Base-by-base conservation (phyloP, 2,329 filamentous ascomycete species). In the Aureobasidium sp. region DNA sequence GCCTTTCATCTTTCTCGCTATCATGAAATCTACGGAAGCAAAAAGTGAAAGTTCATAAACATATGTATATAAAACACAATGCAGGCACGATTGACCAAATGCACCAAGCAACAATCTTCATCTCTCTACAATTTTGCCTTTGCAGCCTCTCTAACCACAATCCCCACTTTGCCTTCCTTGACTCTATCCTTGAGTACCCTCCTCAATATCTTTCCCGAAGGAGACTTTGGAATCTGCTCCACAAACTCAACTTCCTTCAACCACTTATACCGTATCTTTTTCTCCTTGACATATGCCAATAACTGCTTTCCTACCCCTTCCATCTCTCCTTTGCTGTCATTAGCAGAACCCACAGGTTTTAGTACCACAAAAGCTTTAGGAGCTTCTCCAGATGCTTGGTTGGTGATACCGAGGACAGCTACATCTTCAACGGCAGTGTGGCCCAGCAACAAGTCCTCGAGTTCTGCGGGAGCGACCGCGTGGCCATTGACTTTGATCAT, bases 191-290 rank as follows among this genome's bases (percentile, higher is more conserved):
- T 80, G 67, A 87, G 70, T 55, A 89, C 67, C 27, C 87, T 77
- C 53, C 87, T 78, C 69, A 91, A 72, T 61, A 91, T 89, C 81
- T 91, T 91, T 10, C 88, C 88, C 67, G 83, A 87, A 0, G 86
- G 81, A 69, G 84, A 88, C 79, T 91, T 91, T 13, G 88, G 88
- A 29, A 91, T 83, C 54, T 78, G 78, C 48, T 86, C 83, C 14
- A 87, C 77, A 64, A 88, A 88, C 70, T 85, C 82, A 3, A 88
- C 74, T 81, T 61, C 86, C 68, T 81, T 83, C 63, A 89, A 77
- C 78, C 83, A 85, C 76, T 89, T 89, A 71, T 89, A 83, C 21
- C 82, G 78, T 1, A 87, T 85, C 71, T 90, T 87, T 73, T 84
- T 85, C 51, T 83, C 79, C 69, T 82, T 79, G 4, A 90, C 85